A percentile compares a stretch with the other conserved stretches of the same genome.
Conservation (phyloP, 2,329 filamentous ascomycete genomes). For the Fusarium nisikadoi region DNA sequence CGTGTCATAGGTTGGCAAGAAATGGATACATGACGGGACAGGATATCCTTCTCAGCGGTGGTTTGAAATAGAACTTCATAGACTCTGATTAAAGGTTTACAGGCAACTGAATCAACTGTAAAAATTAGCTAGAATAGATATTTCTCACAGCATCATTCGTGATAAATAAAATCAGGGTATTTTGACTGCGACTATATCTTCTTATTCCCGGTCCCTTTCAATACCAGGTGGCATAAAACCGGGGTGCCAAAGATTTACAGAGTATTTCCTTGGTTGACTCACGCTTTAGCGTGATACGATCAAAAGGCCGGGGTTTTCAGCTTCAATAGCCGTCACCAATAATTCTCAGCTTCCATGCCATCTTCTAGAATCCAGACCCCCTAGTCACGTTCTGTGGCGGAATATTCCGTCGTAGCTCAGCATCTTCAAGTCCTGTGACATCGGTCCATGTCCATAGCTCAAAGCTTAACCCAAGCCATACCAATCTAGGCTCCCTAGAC, state of each 20-base stretch:
- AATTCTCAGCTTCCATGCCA: neutral
- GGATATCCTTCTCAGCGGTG: slow-evolving; percentile 13
- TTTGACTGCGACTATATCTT: neutral
- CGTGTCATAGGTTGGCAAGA: neutral
- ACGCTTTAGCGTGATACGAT: neutral
- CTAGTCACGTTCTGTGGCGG: neutral
- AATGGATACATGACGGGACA: slow-evolving; percentile 27
- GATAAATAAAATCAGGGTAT: neutral
- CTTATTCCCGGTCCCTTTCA: neutral
- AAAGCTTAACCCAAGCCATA: neutral
- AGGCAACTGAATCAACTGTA: neutral
- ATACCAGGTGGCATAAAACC: neutral
- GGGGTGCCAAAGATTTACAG: neutral
- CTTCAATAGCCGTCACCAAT: neutral
- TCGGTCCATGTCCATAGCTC: neutral
- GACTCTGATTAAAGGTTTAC: neutral
- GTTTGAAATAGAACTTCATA: slow-evolving; percentile 4
- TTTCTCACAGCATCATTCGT: neutral
- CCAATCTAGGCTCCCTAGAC: neutral
- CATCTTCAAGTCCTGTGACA: slow-evolving; percentile 3
- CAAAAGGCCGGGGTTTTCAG: neutral
- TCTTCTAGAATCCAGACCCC: neutral
- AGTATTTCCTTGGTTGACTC: neutral
- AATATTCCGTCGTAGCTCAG: neutral
- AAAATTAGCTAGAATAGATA: neutral